Conservation (phyloP, 345 rosid genomes). For the Populus ilicifolia region DNA sequence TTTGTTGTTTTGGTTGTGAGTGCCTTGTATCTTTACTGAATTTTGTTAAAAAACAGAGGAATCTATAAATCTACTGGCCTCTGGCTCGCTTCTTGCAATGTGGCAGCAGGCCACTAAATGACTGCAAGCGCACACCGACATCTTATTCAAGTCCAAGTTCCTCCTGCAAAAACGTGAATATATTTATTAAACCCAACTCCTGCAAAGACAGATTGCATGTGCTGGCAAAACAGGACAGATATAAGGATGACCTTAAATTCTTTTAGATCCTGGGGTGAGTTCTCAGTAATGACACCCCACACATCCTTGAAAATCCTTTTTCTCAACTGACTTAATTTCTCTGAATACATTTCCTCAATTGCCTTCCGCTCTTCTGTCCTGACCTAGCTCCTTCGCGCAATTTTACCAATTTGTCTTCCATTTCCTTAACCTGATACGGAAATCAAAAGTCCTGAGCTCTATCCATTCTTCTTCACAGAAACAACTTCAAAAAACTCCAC, state of each 20-base stretch:
- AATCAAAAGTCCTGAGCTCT: neutral
- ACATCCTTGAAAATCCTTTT: conserved; percentile 90
- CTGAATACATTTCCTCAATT: conserved; percentile 52
- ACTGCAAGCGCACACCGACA: conserved; percentile 61
- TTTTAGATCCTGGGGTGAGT: conserved; percentile 69
- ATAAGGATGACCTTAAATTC: conserved; percentile 62
- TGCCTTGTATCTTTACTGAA: neutral
- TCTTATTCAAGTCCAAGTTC: conserved; percentile 89
- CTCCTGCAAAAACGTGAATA: conserved; percentile 48
- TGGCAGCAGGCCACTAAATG: conserved; percentile 52
- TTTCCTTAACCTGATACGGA: conserved; percentile 53
- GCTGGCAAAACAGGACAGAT: neutral
- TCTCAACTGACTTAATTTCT: conserved; percentile 73
- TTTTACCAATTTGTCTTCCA: conserved; percentile 71
- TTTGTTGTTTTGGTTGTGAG: neutral
- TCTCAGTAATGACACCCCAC: conserved; percentile 89
- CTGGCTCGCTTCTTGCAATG: conserved; percentile 53
- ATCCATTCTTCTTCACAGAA: neutral
- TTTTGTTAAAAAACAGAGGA: neutral
- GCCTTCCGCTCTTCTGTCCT: conserved; percentile 76
- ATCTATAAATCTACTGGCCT: conserved; percentile 32
- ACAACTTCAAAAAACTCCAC: neutral
- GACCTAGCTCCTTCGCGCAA: conserved; percentile 70
- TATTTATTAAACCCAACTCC: conserved; percentile 10
- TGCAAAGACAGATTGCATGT: neutral